Base-by-base conservation (phyloP, 768 basidiomycete genomes). In the Xerocomellus amylosporus region DNA sequence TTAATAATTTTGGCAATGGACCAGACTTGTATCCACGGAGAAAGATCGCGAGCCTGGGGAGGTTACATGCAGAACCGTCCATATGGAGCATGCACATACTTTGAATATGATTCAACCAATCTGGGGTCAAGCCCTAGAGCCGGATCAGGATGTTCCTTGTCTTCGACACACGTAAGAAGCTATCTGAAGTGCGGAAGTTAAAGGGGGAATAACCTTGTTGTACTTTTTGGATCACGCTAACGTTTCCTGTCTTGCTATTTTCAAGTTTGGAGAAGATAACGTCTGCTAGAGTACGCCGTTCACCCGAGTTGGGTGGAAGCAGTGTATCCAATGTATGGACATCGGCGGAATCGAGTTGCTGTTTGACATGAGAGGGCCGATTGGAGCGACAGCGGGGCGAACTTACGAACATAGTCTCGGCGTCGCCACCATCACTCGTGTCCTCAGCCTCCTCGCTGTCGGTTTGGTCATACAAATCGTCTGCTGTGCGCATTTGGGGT, bases 191-290 rank as follows among this genome's bases (percentile, higher is more conserved):
- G 15, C 19, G 38, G 34, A 28, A 50, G 24, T 31, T 22, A 42
- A 33, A 34, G 22, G 42, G 22, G 24, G 9, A 33, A 14, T 38
- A 38, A 84, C 85, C 83, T 78, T 80, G 84, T 26, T 79, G 77
- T 8, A 82, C 79, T 62, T 83, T 84, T 67, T 80, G 79, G 51
- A 85, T 83, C 28, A 80, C 74, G 10, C 81, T 78, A 8, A 82
- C 70, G 37, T 79, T 76, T 42, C 76, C 75, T 5, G 78, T 69
- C 58, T 86, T 84, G 46, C 75, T 79, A 53, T 78, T 81, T 54
- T 95, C 88, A 22, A 99, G 78, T 74, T 98, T 98, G 24, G 90
- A 81, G 67, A 99, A 92, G 55, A 98, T 99, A n/a, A 98, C 78
- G 69, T 99, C 97, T 30, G 97, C 97, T 30, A 99, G 75, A 3